A percentile compares a stretch with the other conserved stretches of the same genome.
Evolutionary conservation across 495 filamentous ascomycete species (phyloP).

Genomic region (Jackrogersella multiformis): DNA sequence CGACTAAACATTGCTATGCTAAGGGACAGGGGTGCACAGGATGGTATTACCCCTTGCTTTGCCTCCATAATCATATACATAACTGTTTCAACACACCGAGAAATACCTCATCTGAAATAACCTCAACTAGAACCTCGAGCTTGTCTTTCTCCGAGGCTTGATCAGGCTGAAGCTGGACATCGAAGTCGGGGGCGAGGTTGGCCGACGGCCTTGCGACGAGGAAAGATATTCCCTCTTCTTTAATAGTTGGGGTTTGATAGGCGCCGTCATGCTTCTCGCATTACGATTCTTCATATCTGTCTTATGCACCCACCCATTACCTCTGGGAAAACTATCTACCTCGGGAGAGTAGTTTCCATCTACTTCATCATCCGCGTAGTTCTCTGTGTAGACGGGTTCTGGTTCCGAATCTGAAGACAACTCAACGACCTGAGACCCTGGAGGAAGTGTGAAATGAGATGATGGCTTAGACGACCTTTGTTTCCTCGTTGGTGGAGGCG

Average conservation of each 20-base stretch:
- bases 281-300: neutral
- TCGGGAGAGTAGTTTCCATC: constrained; percentile 50
- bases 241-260: constrained; percentile 6
- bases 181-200: constrained; percentile 6
- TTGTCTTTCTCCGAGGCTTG: constrained; percentile 35
- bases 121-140: constrained; percentile 28
- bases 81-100: neutral
- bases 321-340: constrained; percentile 31
- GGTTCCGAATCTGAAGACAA: constrained; percentile 53
- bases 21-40: neutral
- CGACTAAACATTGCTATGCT: neutral
- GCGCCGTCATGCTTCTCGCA: constrained; percentile 16
- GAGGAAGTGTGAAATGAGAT: constrained; percentile 45
- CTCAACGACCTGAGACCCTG: constrained; percentile 52
- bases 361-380: constrained; percentile 56
- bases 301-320: constrained; percentile 44
- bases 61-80: neutral
- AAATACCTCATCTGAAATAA: neutral
- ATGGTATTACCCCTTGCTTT: neutral
- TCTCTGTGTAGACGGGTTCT: constrained; percentile 48
- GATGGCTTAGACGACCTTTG: constrained; percentile 11
- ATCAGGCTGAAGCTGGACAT: neutral
- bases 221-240: constrained; percentile 13
- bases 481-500: constrained; percentile 26
- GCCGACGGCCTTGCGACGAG: constrained; percentile 25